A percentile compares a stretch with the other conserved stretches of the same genome.
Evolutionary conservation across 495 filamentous ascomycete genomes (phyloP).

Genomic region (Penicillium nucicola): DNA sequence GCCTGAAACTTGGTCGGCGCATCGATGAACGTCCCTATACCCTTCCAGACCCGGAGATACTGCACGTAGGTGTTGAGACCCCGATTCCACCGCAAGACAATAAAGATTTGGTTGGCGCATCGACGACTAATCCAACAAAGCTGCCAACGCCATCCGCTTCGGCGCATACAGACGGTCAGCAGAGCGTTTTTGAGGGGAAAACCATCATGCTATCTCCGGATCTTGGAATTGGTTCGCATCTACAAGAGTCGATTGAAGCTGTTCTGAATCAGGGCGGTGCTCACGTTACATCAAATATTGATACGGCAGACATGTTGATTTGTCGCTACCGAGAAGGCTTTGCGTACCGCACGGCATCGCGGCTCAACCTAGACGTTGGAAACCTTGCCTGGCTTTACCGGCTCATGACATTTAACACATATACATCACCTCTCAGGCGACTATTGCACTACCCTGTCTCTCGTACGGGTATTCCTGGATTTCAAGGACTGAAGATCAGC

Average conservation of each 20-base stretch:
- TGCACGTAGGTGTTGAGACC: constrained; percentile 52
- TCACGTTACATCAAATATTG: constrained; percentile 59
- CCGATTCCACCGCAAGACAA: constrained; percentile 52
- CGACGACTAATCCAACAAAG: constrained; percentile 57
- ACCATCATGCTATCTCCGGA: constrained; percentile 61
- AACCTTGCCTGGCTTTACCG: constrained; percentile 93
- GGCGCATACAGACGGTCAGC: constrained; percentile 25
- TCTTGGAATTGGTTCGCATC: constrained; percentile 61
- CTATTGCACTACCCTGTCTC: constrained; percentile 89
- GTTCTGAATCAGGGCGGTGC: constrained; percentile 71
- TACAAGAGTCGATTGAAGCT: constrained; percentile 63
- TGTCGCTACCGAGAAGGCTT: constrained; percentile 82
- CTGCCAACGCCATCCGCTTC: constrained; percentile 44
- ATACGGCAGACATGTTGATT: constrained; percentile 74
- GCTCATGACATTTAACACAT: constrained; percentile 81
- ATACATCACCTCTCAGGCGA: constrained; percentile 75
- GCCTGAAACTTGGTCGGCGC: constrained; percentile 80
- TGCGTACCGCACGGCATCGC: constrained; percentile 73
- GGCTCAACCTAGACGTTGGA: constrained; percentile 74
- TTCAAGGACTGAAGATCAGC: constrained; percentile 71
- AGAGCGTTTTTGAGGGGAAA: constrained; percentile 56
- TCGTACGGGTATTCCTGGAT: constrained; percentile 70
- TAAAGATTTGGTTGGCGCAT: constrained; percentile 70
- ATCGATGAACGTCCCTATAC: constrained; percentile 86
- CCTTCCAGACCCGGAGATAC: constrained; percentile 81